A percentile compares a stretch with the other conserved stretches of the same genome.
Conservation (phyloP, 495 filamentous ascomycete species). For the Penicillium macrosclerotiorum region DNA sequence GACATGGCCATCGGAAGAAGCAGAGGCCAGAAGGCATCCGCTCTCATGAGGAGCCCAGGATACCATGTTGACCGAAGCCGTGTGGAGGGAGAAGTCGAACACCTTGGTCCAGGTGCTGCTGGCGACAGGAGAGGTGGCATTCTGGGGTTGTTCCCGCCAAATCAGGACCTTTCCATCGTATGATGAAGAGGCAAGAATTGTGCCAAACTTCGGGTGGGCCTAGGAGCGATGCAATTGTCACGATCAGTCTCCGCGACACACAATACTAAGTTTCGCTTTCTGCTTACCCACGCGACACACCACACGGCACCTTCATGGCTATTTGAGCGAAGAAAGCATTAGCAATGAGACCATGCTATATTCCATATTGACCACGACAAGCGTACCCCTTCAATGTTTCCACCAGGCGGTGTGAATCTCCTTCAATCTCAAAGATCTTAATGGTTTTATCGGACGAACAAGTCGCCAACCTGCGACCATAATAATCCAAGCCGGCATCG, state of each 20-base stretch:
- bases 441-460: slow-evolving; percentile 98
- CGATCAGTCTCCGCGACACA: slow-evolving; percentile 14
- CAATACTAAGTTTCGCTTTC: slow-evolving; percentile 1
- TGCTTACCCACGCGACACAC: slow-evolving; percentile 85
- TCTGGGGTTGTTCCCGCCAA: slow-evolving; percentile 80
- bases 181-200: slow-evolving; percentile 88
- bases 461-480: slow-evolving; percentile 92
- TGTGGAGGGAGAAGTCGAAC: slow-evolving; percentile 87
- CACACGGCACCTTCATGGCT: slow-evolving; percentile 96
- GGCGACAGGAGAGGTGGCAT: slow-evolving; percentile 41
- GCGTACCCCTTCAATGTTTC: slow-evolving; percentile 93
- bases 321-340: slow-evolving; percentile 5
- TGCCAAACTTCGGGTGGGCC: slow-evolving; percentile 97
- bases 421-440: slow-evolving; percentile 98
- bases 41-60: slow-evolving; percentile 96
- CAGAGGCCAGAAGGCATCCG: slow-evolving; percentile 91
- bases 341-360: slow-evolving; percentile 3
- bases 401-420: slow-evolving; percentile 82
- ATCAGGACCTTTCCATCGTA: slow-evolving; percentile 98
- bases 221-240: slow-evolving; percentile 23
- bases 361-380: neutral
- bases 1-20: slow-evolving; percentile 88
- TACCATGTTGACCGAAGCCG: slow-evolving; percentile 92
- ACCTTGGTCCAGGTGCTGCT: slow-evolving; percentile 70
- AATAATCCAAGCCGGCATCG: slow-evolving; percentile 97